Evolutionary conservation across 352 stramenopile genomes (phyloP).

Genomic region (Phytophthora nicotianae): DNA sequence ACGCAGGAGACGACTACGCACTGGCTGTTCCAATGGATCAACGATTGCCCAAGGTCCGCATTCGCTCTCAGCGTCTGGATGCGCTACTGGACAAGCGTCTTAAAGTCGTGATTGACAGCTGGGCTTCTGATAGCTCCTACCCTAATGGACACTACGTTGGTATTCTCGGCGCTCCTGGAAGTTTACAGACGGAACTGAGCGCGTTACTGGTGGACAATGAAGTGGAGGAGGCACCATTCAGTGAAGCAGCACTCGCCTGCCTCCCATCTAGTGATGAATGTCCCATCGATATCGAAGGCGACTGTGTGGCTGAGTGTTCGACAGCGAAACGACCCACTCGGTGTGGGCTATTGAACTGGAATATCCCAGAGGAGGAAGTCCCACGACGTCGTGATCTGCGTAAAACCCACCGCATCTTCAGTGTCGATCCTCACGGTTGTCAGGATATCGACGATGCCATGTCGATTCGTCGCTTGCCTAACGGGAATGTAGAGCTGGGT

Average conservation of each 20-base stretch:
- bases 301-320: slow-evolving; percentile 71
- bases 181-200: slow-evolving; percentile 78
- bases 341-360: slow-evolving; percentile 72
- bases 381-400: slow-evolving; percentile 70
- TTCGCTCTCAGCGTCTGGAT: slow-evolving; percentile 82
- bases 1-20: slow-evolving; percentile 64
- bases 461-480: slow-evolving; percentile 75
- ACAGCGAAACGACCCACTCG: slow-evolving; percentile 68
- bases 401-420: slow-evolving; percentile 80
- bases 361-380: slow-evolving; percentile 59
- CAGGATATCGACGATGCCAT: slow-evolving; percentile 93
- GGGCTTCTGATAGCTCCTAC: slow-evolving; percentile 78
- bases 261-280: slow-evolving; percentile 63
- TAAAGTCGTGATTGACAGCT: slow-evolving; percentile 85
- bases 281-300: slow-evolving; percentile 62
- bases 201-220: slow-evolving; percentile 85
- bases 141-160: slow-evolving; percentile 83
- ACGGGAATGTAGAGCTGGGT: slow-evolving; percentile 91
- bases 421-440: slow-evolving; percentile 87
- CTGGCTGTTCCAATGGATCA: slow-evolving; percentile 84
- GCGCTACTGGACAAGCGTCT: slow-evolving; percentile 76
- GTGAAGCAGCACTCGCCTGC: slow-evolving; percentile 83
- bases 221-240: slow-evolving; percentile 85
- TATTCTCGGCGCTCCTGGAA: slow-evolving; percentile 64
- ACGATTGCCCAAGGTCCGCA: slow-evolving; percentile 79